Percentiles rank a stretch among this genome's conserved stretches.
These are phyloP conservation scores for Neovahlkampfia damariscottae DNA, from an alignment of 78 protist genomes.

Conservation along the genomic window DNA sequence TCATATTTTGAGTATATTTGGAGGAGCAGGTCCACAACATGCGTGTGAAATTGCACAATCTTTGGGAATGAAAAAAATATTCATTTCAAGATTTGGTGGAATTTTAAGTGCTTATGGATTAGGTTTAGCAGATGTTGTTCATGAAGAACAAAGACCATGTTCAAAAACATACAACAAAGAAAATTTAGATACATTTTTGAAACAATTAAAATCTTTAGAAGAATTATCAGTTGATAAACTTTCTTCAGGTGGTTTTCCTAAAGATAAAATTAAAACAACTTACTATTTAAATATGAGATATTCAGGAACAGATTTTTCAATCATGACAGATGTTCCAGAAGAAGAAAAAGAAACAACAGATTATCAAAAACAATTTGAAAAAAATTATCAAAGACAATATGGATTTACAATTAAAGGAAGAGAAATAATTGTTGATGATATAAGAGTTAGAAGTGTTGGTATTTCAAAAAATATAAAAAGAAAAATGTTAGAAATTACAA, in stretches of 20 bases:
- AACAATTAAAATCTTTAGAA: conserved; percentile 10
- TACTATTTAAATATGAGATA: conserved; percentile 49
- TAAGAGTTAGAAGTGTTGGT: conserved; percentile 59
- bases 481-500: neutral
- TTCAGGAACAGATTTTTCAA: conserved; percentile 63
- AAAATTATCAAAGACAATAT: conserved; percentile 54
- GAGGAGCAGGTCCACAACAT: conserved; percentile 94
- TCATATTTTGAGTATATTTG: conserved; percentile 77
- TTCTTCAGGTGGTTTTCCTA: neutral
- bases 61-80: conserved; percentile 63
- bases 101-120: conserved; percentile 78
- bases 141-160: conserved; percentile 36
- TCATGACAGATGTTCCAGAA: conserved; percentile 42
- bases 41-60: conserved; percentile 80
- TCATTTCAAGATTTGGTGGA: conserved; percentile 63
- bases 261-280: neutral
- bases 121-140: conserved; percentile 60
- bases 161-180: neutral
- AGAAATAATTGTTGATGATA: conserved; percentile 67
- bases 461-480: neutral
- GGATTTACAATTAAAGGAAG: conserved; percentile 43
- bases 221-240: neutral
- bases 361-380: conserved; percentile 11
- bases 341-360: too few species aligned
- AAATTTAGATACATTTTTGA: neutral